phyloP scores from a whole-genome alignment of 306 rosid species.

The Glycine tomentella region DNA sequence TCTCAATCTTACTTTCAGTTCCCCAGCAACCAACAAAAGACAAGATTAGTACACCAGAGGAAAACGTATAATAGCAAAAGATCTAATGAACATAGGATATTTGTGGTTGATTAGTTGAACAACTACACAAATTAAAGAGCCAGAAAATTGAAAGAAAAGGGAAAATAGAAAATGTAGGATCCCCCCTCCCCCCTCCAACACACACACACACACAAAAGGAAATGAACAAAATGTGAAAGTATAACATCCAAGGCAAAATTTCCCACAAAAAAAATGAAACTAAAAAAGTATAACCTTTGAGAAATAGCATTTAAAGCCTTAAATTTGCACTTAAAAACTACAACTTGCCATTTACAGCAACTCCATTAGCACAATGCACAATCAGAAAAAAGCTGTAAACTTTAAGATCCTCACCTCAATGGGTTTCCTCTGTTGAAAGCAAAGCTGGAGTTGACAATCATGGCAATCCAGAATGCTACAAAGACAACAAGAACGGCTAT shows the following conservation, averaged over 20 bases:
- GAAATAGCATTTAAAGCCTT: background rate
- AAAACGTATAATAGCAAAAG: background rate
- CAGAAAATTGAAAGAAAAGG: background rate
- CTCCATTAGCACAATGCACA: constrained; percentile 34
- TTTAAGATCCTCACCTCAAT: constrained; percentile 63
- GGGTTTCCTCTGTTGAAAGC: constrained; percentile 95
- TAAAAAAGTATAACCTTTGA: constrained; percentile 32
- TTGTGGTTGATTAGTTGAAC: background rate
- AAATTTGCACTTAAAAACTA: constrained; percentile 31
- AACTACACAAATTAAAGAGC: constrained; percentile 22
- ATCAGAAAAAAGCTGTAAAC: constrained; percentile 41
- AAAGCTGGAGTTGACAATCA: constrained; percentile 99
- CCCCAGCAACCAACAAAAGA: constrained; percentile 27
- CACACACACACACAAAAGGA: background rate
- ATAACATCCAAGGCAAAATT: background rate
- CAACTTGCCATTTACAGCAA: constrained; percentile 39
- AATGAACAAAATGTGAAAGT: constrained; percentile 18
- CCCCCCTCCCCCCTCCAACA: background rate
- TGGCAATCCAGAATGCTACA: constrained; percentile 84
- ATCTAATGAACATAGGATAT: constrained; percentile 14
- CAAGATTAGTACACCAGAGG: constrained; percentile 7
- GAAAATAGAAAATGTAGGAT: background rate
- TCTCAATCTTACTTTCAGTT: constrained; percentile 33
- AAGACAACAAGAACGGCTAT: constrained; percentile 72
- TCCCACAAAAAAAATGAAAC: background rate